phyloP scores from a whole-genome alignment of 2,329 filamentous ascomycete species.

The Colletotrichum caudatum region DNA sequence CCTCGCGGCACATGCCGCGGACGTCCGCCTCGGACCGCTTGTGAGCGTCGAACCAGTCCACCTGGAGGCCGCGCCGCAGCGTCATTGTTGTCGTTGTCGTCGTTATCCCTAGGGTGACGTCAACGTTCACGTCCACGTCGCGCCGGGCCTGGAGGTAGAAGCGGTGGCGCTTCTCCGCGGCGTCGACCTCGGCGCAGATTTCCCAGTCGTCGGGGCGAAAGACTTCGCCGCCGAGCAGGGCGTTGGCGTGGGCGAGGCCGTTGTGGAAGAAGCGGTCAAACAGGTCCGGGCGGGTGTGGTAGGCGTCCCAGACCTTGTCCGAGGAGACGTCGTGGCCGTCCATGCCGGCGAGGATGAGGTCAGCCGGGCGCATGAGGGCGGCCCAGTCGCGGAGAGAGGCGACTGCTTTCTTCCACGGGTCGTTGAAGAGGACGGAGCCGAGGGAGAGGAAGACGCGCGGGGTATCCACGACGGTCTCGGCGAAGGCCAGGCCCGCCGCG shows the following conservation, averaged over 20 bases:
- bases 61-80: slow-evolving; percentile 51
- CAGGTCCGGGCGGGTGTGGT: slow-evolving; percentile 53
- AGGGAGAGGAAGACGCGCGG: slow-evolving; percentile 56
- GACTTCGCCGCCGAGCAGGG: slow-evolving; percentile 50
- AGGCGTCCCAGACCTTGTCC: slow-evolving; percentile 56
- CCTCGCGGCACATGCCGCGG: slow-evolving; percentile 54
- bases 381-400: slow-evolving; percentile 53
- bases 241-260: slow-evolving; percentile 55
- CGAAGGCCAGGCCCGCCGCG: slow-evolving; percentile 50
- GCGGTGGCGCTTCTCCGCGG: slow-evolving; percentile 53
- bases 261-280: slow-evolving; percentile 54
- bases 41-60: slow-evolving; percentile 60
- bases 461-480: slow-evolving; percentile 46
- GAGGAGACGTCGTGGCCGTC: slow-evolving; percentile 53
- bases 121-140: slow-evolving; percentile 44
- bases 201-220: slow-evolving; percentile 56
- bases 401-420: slow-evolving; percentile 53
- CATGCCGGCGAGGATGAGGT: slow-evolving; percentile 56
- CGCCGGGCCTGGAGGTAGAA: slow-evolving; percentile 55
- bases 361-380: slow-evolving; percentile 49
- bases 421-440: slow-evolving; percentile 58
- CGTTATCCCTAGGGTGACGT: slow-evolving; percentile 21
- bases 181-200: slow-evolving; percentile 52
- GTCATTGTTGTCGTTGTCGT: slow-evolving; percentile 41
- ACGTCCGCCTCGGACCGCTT: slow-evolving; percentile 55